These are phyloP conservation scores for Massospora cicadina DNA, from an alignment of 371 early-diverging fungal species.

Conservation along the genomic window DNA sequence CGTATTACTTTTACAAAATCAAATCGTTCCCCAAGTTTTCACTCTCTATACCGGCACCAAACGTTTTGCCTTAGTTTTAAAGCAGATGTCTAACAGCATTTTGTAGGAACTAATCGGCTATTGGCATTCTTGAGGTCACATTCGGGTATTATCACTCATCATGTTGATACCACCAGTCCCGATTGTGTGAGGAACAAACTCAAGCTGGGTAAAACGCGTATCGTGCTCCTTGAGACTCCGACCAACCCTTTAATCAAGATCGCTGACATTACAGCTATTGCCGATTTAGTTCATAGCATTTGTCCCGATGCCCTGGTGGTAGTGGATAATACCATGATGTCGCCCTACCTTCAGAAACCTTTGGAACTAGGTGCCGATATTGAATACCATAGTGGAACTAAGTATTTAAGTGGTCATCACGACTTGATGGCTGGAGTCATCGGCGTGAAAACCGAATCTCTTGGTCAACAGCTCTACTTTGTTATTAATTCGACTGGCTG, in stretches of 20 bases:
- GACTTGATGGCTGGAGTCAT: conserved; percentile 85
- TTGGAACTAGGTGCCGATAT: conserved; percentile 80
- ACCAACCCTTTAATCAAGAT: conserved; percentile 81
- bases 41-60: not conserved
- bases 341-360: conserved; percentile 68
- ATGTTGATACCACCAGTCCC: conserved; percentile 59
- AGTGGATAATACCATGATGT: conserved; percentile 91
- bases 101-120: conserved; percentile 60
- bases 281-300: conserved; percentile 37
- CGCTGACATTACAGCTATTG: conserved; percentile 57
- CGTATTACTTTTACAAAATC: not conserved
- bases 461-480: conserved; percentile 62
- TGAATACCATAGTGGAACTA: conserved; percentile 72
- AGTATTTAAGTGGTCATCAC: conserved; percentile 82
- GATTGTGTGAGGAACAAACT: conserved; percentile 37
- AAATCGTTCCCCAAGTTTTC: not conserved
- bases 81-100: too few species aligned
- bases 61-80: too few species aligned
- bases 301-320: conserved; percentile 63
- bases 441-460: conserved; percentile 38
- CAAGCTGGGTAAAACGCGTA: conserved; percentile 48
- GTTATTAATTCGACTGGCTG: conserved; percentile 88
- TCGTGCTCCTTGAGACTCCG: conserved; percentile 72
- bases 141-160: conserved; percentile 56
- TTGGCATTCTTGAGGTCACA: conserved; percentile 46